Base-by-base conservation (phyloP, 1,284 basidiomycete genomes). In the Vanrija sp. region DNA sequence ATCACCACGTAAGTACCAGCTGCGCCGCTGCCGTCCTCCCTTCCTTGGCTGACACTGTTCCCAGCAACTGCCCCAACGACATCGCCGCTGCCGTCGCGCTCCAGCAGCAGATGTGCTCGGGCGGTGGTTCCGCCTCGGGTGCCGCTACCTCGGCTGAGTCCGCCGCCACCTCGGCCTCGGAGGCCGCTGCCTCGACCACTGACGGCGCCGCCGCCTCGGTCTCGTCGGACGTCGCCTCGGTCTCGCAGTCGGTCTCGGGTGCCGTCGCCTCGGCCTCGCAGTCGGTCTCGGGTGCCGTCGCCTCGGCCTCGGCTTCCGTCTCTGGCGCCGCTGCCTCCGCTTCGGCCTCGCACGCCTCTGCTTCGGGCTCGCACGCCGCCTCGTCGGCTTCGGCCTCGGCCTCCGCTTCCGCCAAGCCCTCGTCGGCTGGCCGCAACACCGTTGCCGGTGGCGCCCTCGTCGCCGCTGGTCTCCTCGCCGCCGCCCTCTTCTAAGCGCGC, bases 1-100 rank as follows among this genome's bases (percentile, higher is more conserved):
- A 60, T 68, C 12, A 34, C 53, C 28, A 52, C 58, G 65, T 68
- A 46, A 47, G n/a, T n/a, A n/a, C n/a, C n/a, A n/a, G n/a, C n/a
- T n/a, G n/a, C n/a, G n/a, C n/a, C n/a, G n/a, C n/a, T n/a, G n/a
- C n/a, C n/a, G n/a, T n/a, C n/a, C n/a, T n/a, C n/a, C n/a, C n/a
- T n/a, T n/a, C n/a, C n/a, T n/a, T n/a, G n/a, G n/a, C n/a, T n/a
- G n/a, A n/a, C n/a, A n/a, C n/a, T n/a, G n/a, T n/a, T n/a, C n/a
- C n/a, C n/a, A n/a, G 46, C 19, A n/a, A 26, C 18, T 51, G 49
- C 49, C 5, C 18, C 8, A 9, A 28, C 26, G 4, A 18, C 7
- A 12, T 43, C 40, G 8, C 29, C 12, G 49, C 42, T 28, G 18
- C 34, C 38, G 12, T 51, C 10, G 15, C 34, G 16, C 10, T 15